These are phyloP conservation scores for Suillus fuscotomentosus DNA, from an alignment of 768 basidiomycete genomes.

Conservation along the genomic window DNA sequence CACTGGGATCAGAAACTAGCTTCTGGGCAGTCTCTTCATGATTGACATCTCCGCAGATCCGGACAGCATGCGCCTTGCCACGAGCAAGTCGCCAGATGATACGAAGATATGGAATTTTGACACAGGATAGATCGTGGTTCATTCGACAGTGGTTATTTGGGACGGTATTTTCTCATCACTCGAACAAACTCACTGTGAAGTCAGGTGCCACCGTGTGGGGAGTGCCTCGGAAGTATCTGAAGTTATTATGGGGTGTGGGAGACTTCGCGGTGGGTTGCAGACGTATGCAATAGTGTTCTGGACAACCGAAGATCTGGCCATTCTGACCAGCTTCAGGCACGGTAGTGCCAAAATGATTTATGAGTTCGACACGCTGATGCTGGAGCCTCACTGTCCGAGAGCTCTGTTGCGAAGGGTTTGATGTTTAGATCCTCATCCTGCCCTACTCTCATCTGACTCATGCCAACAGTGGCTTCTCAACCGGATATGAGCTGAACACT, in stretches of 20 bases:
- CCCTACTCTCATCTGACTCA: not conserved
- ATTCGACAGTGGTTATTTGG: not conserved
- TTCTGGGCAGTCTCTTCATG: not conserved
- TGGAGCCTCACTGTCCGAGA: not conserved
- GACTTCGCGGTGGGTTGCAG: not conserved
- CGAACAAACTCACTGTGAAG: not conserved
- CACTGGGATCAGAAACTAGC: not conserved
- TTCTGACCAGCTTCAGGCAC: not conserved
- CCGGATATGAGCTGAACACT: not conserved
- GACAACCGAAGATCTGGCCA: not conserved
- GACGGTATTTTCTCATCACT: not conserved
- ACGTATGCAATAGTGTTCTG: not conserved
- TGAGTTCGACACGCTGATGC: not conserved
- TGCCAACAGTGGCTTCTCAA: not conserved
- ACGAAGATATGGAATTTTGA: not conserved
- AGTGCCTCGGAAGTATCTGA: not conserved
- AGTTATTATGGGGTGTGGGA: not conserved
- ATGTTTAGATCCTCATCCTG: not conserved
- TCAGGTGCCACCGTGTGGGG: not conserved
- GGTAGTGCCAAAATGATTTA: not conserved
- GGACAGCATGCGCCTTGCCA: not conserved
- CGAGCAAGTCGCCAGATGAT: not conserved
- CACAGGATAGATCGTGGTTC: not conserved
- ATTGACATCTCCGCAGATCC: not conserved
- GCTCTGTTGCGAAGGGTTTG: not conserved